phyloP scores from a whole-genome alignment of 2,329 filamentous ascomycete species.

The Fusarium secorum region DNA sequence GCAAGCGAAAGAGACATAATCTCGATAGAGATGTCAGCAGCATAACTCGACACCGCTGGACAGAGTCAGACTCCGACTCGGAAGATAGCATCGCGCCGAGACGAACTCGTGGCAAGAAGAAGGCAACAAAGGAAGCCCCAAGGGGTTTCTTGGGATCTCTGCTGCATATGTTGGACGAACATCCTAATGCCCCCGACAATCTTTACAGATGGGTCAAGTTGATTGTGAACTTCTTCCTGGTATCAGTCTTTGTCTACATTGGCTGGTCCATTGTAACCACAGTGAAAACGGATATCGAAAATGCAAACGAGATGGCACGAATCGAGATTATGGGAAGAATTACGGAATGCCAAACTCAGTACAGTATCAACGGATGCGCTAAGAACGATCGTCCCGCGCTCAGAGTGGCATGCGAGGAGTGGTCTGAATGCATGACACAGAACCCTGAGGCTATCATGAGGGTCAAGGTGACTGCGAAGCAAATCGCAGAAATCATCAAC shows the following conservation, averaged over 20 bases:
- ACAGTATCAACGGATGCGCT: slow-evolving; percentile 77
- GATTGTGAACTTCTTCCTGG: slow-evolving; percentile 69
- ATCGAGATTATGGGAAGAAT: slow-evolving; percentile 76
- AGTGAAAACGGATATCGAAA: slow-evolving; percentile 77
- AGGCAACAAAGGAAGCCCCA: slow-evolving; percentile 22
- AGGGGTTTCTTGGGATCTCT: slow-evolving; percentile 52
- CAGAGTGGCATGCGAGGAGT: slow-evolving; percentile 75
- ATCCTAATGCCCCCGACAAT: slow-evolving; percentile 66
- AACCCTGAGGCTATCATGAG: slow-evolving; percentile 81
- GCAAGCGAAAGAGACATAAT: slow-evolving; percentile 63
- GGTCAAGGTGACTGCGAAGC: slow-evolving; percentile 83
- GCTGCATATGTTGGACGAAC: slow-evolving; percentile 61
- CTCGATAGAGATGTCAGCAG: slow-evolving; percentile 62
- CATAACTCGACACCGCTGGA: slow-evolving; percentile 54
- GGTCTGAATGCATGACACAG: slow-evolving; percentile 87
- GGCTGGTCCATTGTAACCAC: slow-evolving; percentile 74
- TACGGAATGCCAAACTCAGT: slow-evolving; percentile 75
- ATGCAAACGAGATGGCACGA: slow-evolving; percentile 74
- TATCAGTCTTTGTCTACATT: slow-evolving; percentile 66
- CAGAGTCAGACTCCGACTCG: slow-evolving; percentile 60
- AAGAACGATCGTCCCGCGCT: slow-evolving; percentile 74
- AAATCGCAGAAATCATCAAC: slow-evolving; percentile 92
- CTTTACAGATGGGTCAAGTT: slow-evolving; percentile 67
- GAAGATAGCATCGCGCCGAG: slow-evolving; percentile 47
- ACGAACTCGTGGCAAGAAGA: slow-evolving; percentile 39